A percentile compares a stretch with the other conserved stretches of the same genome.
These are phyloP conservation scores for Vitis vinifera DNA, from an alignment of 164 flowering plant genomes.

Conservation along the genomic window ASM3070453v1 NC_081814.1:12153501-12154000, in stretches of 20 bases:
- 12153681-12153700: constrained; percentile 79
- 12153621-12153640: constrained; percentile 83
- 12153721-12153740: constrained; percentile 63
- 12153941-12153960: no score
- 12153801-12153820: constrained; percentile 85
- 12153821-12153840: constrained; percentile 89
- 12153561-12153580: constrained; percentile 88
- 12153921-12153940: neutral
- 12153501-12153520: constrained; percentile 72
- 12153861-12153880: neutral
- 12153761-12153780: constrained; percentile 39
- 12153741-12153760: constrained; percentile 53
- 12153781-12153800: constrained; percentile 55
- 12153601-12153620: constrained; percentile 76
- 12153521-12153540: constrained; percentile 40
- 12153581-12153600: constrained; percentile 76
- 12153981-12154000: no score
- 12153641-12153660: constrained; percentile 67
- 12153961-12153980: no score
- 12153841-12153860: constrained; percentile 52
- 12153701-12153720: constrained; percentile 93
- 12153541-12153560: constrained; percentile 85
- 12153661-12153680: constrained; percentile 96
- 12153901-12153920: neutral
- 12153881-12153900: neutral